Percentiles rank a stretch among this genome's conserved stretches.
These are phyloP conservation scores for Diaporthe amygdali DNA, from an alignment of 2,329 filamentous ascomycete genomes.

Conservation along the genomic window DNA sequence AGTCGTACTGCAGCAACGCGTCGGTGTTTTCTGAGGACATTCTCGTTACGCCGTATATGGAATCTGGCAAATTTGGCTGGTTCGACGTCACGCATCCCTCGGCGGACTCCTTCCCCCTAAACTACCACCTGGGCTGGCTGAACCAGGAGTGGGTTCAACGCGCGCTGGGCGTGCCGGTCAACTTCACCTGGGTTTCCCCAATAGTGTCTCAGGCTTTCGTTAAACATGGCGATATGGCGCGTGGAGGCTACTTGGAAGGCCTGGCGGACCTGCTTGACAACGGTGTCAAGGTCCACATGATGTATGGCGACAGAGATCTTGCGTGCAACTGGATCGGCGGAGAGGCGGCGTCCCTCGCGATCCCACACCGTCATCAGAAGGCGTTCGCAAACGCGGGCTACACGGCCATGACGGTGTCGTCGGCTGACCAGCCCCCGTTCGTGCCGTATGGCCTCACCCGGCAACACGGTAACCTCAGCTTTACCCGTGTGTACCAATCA, in stretches of 20 bases:
- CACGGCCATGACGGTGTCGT: conserved; percentile 58
- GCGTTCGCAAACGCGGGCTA: conserved; percentile 68
- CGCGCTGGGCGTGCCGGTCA: conserved; percentile 63
- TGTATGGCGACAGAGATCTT: conserved; percentile 64
- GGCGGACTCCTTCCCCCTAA: conserved; percentile 57
- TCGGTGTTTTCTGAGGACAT: neutral
- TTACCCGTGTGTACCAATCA: conserved; percentile 60
- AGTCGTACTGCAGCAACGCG: conserved; percentile 18
- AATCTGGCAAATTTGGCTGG: conserved; percentile 44
- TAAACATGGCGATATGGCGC: conserved; percentile 35
- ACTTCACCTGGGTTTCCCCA: conserved; percentile 54
- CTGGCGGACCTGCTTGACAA: conserved; percentile 56
- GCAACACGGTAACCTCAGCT: conserved; percentile 69
- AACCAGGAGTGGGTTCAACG: conserved; percentile 59
- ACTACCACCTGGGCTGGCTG: conserved; percentile 60
- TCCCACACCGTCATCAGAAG: conserved; percentile 64
- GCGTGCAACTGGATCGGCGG: conserved; percentile 56
- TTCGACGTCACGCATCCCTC: conserved; percentile 61
- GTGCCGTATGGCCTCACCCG: conserved; percentile 62
- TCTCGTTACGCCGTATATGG: conserved; percentile 8
- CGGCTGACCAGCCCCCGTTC: conserved; percentile 49
- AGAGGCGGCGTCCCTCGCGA: conserved; percentile 54
- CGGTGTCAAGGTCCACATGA: conserved; percentile 58
- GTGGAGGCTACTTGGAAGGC: conserved; percentile 42
- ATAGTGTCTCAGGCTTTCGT: conserved; percentile 49